Conservation (phyloP, 805 yeast species). For the Wickerhamomyces rabaulensis region DNA sequence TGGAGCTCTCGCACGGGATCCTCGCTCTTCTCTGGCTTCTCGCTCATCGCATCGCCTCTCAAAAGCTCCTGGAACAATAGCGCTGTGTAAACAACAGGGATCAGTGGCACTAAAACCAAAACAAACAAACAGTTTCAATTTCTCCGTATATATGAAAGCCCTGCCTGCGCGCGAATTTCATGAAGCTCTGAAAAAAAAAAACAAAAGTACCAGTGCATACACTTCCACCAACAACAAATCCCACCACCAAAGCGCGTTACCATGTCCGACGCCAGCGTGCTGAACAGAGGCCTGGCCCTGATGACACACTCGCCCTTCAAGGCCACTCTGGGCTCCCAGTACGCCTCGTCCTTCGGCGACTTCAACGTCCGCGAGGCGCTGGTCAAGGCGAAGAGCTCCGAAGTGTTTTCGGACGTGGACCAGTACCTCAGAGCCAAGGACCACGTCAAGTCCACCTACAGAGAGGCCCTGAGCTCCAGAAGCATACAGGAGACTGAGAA, state of each 20-base stretch:
- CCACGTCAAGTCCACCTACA: background rate
- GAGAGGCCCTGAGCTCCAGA: conserved; percentile 4
- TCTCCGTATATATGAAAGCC: no score
- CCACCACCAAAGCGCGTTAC: background rate
- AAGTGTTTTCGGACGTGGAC: conserved; percentile 13
- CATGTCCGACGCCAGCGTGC: background rate
- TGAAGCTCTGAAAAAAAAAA: background rate
- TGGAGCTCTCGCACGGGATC: background rate
- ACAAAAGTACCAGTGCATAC: background rate
- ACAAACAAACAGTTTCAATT: no score
- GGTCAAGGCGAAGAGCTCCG: background rate
- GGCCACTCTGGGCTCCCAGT: background rate
- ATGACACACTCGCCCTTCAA: background rate
- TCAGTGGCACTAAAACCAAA: no score
- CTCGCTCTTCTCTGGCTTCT: no score
- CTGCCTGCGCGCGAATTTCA: background rate
- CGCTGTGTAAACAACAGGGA: background rate
- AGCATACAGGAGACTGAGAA: conserved; percentile 1
- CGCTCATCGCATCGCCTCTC: background rate
- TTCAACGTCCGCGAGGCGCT: conserved; percentile 7
- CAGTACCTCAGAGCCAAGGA: conserved; percentile 2
- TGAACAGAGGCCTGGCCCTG: background rate
- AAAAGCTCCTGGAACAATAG: background rate
- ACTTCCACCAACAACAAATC: no score
- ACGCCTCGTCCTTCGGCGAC: background rate